phyloP scores from a whole-genome alignment of 1,284 basidiomycete genomes.

The Schizophyllum amplum region DNA sequence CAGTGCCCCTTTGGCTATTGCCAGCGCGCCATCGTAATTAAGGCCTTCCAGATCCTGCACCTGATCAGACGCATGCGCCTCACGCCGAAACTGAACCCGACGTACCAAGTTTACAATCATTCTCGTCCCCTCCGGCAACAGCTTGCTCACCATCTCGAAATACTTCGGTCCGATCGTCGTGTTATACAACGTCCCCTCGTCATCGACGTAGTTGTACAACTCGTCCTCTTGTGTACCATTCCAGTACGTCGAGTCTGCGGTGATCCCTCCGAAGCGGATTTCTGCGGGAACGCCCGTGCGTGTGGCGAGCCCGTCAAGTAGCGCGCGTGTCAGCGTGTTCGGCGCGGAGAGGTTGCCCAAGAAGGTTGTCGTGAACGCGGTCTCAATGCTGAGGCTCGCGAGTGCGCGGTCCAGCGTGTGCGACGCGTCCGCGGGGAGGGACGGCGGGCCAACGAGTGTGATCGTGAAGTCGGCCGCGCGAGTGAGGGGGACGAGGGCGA shows the following conservation, averaged over 20 bases:
- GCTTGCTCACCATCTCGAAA: conserved; percentile 32
- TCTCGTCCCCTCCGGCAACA: conserved; percentile 36
- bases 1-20: conserved; percentile 33
- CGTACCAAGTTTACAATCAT: conserved; percentile 22
- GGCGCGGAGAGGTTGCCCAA: conserved; percentile 34
- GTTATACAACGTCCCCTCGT: conserved; percentile 32
- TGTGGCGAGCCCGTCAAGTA: conserved; percentile 34
- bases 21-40: conserved; percentile 31
- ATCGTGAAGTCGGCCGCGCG: neutral
- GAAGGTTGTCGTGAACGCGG: conserved; percentile 40
- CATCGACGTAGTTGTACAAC: conserved; percentile 36
- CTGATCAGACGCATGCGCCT: neutral
- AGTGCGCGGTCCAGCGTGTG: conserved; percentile 32
- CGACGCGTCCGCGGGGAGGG: conserved; percentile 34
- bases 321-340: conserved; percentile 31
- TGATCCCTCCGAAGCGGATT: conserved; percentile 42
- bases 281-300: conserved; percentile 36
- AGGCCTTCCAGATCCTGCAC: conserved; percentile 33
- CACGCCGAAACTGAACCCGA: neutral
- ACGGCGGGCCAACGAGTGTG: conserved; percentile 30
- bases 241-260: conserved; percentile 44
- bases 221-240: conserved; percentile 27
- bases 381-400: conserved; percentile 45
- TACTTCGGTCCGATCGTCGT: conserved; percentile 42
- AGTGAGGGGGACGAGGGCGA: neutral